Percentiles rank a stretch among this genome's conserved stretches.
Conservation (phyloP, 208 protist genomes). For the Acanthamoeba healyi region DNA sequence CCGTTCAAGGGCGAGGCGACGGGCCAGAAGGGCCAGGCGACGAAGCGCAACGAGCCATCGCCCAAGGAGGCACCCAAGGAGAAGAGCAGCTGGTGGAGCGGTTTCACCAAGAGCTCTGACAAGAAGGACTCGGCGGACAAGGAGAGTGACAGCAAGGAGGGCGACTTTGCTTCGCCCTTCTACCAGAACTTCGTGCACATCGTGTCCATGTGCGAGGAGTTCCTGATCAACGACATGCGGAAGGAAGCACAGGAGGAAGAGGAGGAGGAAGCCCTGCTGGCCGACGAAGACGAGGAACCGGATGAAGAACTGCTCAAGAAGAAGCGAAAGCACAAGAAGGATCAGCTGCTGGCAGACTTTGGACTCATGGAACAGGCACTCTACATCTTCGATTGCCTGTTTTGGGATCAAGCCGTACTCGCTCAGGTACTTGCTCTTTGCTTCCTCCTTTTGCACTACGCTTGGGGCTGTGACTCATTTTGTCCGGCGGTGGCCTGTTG, state of each 20-base stretch:
- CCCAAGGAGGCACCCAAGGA: neutral
- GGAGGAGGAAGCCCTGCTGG: neutral
- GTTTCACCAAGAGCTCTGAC: too few relatives aligned
- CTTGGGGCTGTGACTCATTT: too few relatives aligned
- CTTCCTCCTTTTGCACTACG: too few relatives aligned
- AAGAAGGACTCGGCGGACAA: neutral
- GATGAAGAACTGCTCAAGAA: neutral
- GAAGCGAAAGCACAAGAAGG: conserved; percentile 18
- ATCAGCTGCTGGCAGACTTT: conserved; percentile 21
- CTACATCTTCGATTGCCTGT: conserved; percentile 50
- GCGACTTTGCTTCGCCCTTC: neutral
- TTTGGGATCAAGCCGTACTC: neutral
- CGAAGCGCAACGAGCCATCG: neutral
- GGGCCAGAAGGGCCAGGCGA: neutral
- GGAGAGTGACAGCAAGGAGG: neutral
- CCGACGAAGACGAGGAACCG: neutral
- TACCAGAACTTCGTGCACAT: conserved; percentile 33
- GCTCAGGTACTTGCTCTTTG: neutral
- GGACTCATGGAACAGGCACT: conserved; percentile 8
- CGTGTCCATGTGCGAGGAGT: conserved; percentile 44
- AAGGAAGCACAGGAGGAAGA: neutral
- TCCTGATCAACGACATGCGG: conserved; percentile 5
- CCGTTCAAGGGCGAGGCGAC: conserved; percentile 3
- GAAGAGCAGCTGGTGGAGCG: neutral
- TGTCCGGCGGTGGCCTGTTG: neutral